These are phyloP conservation scores for Silene conica DNA, from an alignment of 148 eudicot genomes.

Conservation along the genomic window DNA sequence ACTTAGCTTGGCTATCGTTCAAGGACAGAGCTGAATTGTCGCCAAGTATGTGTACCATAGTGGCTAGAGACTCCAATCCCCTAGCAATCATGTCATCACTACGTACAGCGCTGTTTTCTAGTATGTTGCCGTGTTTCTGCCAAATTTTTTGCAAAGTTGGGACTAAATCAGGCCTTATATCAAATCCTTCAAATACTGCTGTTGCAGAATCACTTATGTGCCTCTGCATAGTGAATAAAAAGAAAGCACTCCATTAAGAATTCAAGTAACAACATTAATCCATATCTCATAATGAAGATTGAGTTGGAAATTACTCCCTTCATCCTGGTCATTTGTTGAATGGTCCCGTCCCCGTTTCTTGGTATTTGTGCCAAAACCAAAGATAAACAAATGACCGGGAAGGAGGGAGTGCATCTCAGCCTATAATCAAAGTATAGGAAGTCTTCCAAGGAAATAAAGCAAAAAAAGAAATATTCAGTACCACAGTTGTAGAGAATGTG, in stretches of 20 bases:
- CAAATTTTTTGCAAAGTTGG: constrained; percentile 20
- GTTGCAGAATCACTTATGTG: background rate
- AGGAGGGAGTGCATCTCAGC: too few relatives aligned
- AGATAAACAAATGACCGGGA: too few relatives aligned
- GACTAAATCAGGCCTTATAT: constrained; percentile 7
- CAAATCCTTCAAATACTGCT: constrained; percentile 2
- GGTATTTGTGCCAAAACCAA: too few relatives aligned
- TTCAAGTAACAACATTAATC: background rate
- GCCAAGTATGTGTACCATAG: background rate
- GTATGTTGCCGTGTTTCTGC: constrained; percentile 17
- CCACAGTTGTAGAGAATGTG: background rate
- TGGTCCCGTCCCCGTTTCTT: too few relatives aligned
- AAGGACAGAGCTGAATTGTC: constrained; percentile 1
- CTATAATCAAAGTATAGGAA: too few relatives aligned
- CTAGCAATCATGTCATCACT: background rate
- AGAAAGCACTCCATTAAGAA: background rate
- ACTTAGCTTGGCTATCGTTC: constrained; percentile 9
- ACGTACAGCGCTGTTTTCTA: background rate
- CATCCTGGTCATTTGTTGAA: too few relatives aligned
- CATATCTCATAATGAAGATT: too few relatives aligned
- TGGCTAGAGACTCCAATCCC: constrained; percentile 15
- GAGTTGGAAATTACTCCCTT: too few relatives aligned
- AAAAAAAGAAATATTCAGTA: background rate
- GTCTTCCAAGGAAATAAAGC: too few relatives aligned
- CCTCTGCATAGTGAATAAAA: constrained; percentile 1